phyloP scores from a whole-genome alignment of 2,329 filamentous ascomycete species.

The Fusarium tuaranense region DNA sequence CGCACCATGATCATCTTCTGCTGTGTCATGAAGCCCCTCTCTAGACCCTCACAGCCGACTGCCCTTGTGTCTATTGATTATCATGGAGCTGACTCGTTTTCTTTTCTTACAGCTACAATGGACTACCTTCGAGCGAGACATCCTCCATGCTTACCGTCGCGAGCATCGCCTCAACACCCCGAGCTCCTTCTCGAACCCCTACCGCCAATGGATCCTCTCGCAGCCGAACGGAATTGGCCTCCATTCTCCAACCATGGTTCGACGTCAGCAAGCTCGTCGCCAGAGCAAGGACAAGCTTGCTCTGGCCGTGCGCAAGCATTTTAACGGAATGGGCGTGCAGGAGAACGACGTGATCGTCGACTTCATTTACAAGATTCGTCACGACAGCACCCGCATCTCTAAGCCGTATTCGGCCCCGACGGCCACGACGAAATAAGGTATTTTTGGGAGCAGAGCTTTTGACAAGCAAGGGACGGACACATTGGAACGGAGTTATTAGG shows the following conservation, averaged over 20 bases:
- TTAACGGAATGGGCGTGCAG: slow-evolving; percentile 81
- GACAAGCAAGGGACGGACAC: slow-evolving; percentile 15
- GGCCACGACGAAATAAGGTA: slow-evolving; percentile 27
- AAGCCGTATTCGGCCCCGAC: slow-evolving; percentile 32
- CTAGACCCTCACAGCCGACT: neutral
- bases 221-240: slow-evolving; percentile 74
- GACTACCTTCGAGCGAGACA: slow-evolving; percentile 73
- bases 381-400: slow-evolving; percentile 46
- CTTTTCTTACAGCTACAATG: slow-evolving; percentile 66
- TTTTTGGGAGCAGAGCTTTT: slow-evolving; percentile 5
- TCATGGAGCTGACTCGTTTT: slow-evolving; percentile 21
- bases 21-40: neutral
- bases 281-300: slow-evolving; percentile 81
- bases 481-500: slow-evolving; percentile 36
- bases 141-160: slow-evolving; percentile 81
- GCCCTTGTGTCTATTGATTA: neutral
- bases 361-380: slow-evolving; percentile 76
- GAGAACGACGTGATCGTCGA: slow-evolving; percentile 88
- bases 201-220: slow-evolving; percentile 71
- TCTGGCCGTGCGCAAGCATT: slow-evolving; percentile 81
- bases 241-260: slow-evolving; percentile 81
- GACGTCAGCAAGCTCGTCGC: slow-evolving; percentile 71
- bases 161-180: slow-evolving; percentile 78
- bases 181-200: slow-evolving; percentile 74
- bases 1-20: slow-evolving; percentile 11